phyloP scores from a whole-genome alignment of 2,329 filamentous ascomycete species.

The Cladophialophora exuberans region DNA sequence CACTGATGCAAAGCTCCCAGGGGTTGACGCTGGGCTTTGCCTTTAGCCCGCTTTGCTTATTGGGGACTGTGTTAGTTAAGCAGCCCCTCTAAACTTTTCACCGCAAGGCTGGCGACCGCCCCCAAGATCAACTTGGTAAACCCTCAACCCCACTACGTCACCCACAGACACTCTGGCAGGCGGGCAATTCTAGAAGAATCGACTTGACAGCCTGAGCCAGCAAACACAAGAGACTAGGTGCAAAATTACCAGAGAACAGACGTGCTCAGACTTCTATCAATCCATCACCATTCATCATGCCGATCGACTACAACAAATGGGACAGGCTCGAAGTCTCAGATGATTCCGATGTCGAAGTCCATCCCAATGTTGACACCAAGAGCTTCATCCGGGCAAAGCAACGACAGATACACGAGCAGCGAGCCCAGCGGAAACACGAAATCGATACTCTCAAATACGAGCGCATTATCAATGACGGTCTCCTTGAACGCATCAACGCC shows the following conservation, averaged over 20 bases:
- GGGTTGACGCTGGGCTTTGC: neutral
- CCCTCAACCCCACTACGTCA: constrained; percentile 3
- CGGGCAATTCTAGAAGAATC: constrained; percentile 18
- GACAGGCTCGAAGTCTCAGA: constrained; percentile 94
- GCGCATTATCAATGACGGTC: constrained; percentile 86
- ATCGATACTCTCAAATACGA: constrained; percentile 91
- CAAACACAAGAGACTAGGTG: neutral
- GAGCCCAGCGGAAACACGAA: constrained; percentile 80
- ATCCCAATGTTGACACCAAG: constrained; percentile 97
- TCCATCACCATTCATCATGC: constrained; percentile 49
- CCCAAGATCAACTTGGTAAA: too few relatives aligned
- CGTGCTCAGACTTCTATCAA: neutral
- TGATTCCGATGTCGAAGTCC: constrained; percentile 96
- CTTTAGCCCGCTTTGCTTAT: neutral
- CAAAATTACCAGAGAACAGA: neutral
- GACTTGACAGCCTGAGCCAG: neutral
- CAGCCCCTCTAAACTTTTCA: neutral
- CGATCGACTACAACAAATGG: constrained; percentile 68
- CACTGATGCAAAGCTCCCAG: constrained; percentile 1
- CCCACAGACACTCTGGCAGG: neutral
- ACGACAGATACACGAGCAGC: constrained; percentile 91
- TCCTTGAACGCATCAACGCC: constrained; percentile 79
- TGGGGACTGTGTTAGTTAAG: neutral
- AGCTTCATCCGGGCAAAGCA: constrained; percentile 99
- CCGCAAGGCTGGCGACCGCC: neutral